phyloP scores from a whole-genome alignment of 805 yeast species.

The Saturnispora ahearnii region DNA sequence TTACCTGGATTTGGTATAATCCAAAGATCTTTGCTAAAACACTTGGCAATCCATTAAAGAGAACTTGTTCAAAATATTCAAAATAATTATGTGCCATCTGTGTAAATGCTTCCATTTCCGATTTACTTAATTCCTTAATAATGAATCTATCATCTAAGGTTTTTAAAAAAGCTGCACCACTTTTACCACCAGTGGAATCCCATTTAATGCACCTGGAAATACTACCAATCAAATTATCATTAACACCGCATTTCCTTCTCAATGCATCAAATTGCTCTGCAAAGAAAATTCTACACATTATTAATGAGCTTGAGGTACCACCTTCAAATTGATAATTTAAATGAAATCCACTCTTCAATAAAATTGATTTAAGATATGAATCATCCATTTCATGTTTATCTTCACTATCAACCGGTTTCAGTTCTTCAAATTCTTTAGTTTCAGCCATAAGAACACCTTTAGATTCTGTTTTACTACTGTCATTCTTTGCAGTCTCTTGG shows the following conservation, averaged over 20 bases:
- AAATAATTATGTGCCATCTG: slow-evolving; percentile 95
- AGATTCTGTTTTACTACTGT: background rate
- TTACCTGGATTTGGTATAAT: slow-evolving; percentile 85
- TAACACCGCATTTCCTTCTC: slow-evolving; percentile 71
- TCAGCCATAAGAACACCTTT: background rate
- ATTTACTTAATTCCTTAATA: slow-evolving; percentile 77
- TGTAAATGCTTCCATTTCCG: slow-evolving; percentile 88
- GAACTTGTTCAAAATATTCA: slow-evolving; percentile 89
- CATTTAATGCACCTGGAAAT: slow-evolving; percentile 88
- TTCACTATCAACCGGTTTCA: background rate
- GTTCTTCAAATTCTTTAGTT: background rate
- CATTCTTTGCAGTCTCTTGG: background rate
- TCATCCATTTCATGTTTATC: background rate
- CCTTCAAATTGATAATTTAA: slow-evolving; percentile 87
- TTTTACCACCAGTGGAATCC: slow-evolving; percentile 95
- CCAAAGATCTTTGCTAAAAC: slow-evolving; percentile 94
- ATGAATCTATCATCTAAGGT: slow-evolving; percentile 86
- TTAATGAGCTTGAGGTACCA: slow-evolving; percentile 49
- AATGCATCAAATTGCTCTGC: slow-evolving; percentile 96
- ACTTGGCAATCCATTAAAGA: slow-evolving; percentile 91
- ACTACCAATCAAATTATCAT: slow-evolving; percentile 73
- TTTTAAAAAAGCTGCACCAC: slow-evolving; percentile 89
- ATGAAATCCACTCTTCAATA: slow-evolving; percentile 83
- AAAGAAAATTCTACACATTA: slow-evolving; percentile 90
- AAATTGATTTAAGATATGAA: slow-evolving; percentile 45